Evolutionary conservation across 2,329 filamentous ascomycete species (phyloP), one percentile per base, ranked within the genome.

Genomic region (Elsinoe australis): DNA sequence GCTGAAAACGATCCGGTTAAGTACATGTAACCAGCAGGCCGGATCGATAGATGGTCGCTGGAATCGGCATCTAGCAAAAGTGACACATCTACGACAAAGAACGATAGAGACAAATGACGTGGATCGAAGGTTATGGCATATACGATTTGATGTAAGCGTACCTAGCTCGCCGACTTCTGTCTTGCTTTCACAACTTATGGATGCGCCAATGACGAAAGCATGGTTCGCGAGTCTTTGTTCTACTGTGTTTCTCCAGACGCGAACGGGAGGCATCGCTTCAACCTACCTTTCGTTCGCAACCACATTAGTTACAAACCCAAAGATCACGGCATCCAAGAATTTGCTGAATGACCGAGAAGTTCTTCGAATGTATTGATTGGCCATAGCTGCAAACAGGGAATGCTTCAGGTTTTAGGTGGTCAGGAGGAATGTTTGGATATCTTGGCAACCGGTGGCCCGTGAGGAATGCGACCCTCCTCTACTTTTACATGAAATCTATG

Each of bases 401-500:
- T 12, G 8, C 15, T 21, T 12, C 28, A 44, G 28, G 24, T 44
- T 31, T 24, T 14, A 15, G 14, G 6, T 14, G 39, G 39, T 44
- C 14, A 14, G 24, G 26, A 15, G 39, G 39, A 44, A 44, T 44
- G 39, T 26, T 29, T 44, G 24, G 24, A 44, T 44, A 44, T 32
- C 39, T 44, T 44, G 39, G 39, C 39, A 44, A 44, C 28, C 21
- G 24, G 26, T 32, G 24, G 39, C 24, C 39, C 28, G 39, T 44
- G 39, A 32, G 39, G 24, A 32, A 44, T 44, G 33, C 17, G 18
- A 17, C 26, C 50, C 35, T 19, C 8, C 36, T 33, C 38, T 32
- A 8, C 14, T 44, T 53, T 54, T 84, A 96, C 74, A 96, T 69
- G 64, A 98, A 95, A 69, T 86, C 94, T 61, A 98, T 88, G 42